Conservation (phyloP, 441 rosid genomes). For the Gossypium lobatum region DNA sequence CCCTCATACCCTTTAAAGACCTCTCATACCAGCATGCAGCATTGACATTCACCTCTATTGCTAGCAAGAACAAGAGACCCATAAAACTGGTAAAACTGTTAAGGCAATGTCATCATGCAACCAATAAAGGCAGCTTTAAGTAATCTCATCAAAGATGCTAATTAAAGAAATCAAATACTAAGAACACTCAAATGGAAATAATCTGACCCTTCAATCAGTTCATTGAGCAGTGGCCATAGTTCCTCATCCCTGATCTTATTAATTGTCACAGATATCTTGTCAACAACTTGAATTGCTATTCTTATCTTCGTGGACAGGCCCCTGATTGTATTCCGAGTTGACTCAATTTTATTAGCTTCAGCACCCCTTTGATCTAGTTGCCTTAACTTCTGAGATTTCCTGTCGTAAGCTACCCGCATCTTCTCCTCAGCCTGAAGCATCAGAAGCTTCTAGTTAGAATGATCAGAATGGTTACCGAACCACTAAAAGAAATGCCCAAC, state of each 20-base stretch:
- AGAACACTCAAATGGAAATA: slow-evolving; percentile 14
- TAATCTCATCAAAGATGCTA: not conserved
- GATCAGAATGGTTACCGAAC: not conserved
- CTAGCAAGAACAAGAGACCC: not conserved
- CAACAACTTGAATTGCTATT: slow-evolving; percentile 84
- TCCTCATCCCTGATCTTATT: slow-evolving; percentile 96
- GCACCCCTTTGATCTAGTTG: slow-evolving; percentile 77
- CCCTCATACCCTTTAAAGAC: not conserved
- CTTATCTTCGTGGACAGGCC: slow-evolving; percentile 70
- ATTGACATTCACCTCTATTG: not conserved
- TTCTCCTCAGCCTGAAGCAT: slow-evolving; percentile 74
- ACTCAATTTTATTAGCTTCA: slow-evolving; percentile 56
- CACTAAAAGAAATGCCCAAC: not conserved
- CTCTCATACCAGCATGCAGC: not conserved
- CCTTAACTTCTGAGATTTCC: slow-evolving; percentile 60
- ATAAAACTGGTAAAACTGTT: not conserved
- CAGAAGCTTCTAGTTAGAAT: not conserved
- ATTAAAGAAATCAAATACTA: not conserved
- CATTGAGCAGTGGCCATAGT: slow-evolving; percentile 83
- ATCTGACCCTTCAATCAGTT: slow-evolving; percentile 77
- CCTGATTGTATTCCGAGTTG: slow-evolving; percentile 50
- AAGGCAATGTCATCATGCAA: not conserved
- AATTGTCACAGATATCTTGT: slow-evolving; percentile 72
- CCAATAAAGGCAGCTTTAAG: not conserved
- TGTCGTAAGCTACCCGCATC: slow-evolving; percentile 72